A percentile compares a stretch with the other conserved stretches of the same genome.
Evolutionary conservation across 163 green algal species (phyloP).

Genomic region (Volvox carteri): DNA sequence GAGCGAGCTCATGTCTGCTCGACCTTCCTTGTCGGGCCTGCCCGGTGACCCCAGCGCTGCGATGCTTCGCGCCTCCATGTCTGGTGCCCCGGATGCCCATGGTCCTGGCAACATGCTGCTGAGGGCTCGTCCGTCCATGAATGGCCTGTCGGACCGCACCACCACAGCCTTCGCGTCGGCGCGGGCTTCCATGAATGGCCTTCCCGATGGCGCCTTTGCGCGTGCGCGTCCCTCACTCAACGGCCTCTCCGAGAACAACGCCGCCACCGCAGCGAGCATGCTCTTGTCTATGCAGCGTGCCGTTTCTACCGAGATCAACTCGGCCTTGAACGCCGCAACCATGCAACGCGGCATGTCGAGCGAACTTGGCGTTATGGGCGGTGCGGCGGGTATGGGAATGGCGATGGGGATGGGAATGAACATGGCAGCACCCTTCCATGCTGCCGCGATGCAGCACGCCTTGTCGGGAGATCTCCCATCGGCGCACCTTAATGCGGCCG

Average conservation of each 20-base stretch:
- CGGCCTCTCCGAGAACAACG: conserved; percentile 14
- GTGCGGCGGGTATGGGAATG: not conserved
- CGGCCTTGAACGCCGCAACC: not conserved
- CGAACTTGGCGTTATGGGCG: conserved; percentile 1
- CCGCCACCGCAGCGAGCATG: conserved; percentile 34
- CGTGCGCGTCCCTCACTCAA: not conserved
- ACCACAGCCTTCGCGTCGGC: not conserved
- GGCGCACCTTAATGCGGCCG: not conserved
- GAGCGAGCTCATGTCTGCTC: conserved; percentile 6
- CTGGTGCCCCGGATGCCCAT: conserved; percentile 7
- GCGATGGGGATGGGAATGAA: not conserved
- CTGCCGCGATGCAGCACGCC: conserved; percentile 27
- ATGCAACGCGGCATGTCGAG: conserved; percentile 48
- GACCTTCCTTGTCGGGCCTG: conserved; percentile 22
- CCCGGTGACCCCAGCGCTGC: not conserved
- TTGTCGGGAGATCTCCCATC: not conserved
- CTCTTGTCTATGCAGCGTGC: conserved; percentile 39
- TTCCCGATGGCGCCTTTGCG: conserved; percentile 1
- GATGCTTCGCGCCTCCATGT: conserved; percentile 13
- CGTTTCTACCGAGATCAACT: not conserved
- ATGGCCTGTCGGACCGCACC: not conserved
- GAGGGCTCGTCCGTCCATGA: conserved; percentile 8
- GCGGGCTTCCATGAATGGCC: conserved; percentile 38
- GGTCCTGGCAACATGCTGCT: not conserved
- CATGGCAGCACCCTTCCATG: not conserved